Conservation (phyloP, 306 rosid genomes). For the Neltuma alba region DNA sequence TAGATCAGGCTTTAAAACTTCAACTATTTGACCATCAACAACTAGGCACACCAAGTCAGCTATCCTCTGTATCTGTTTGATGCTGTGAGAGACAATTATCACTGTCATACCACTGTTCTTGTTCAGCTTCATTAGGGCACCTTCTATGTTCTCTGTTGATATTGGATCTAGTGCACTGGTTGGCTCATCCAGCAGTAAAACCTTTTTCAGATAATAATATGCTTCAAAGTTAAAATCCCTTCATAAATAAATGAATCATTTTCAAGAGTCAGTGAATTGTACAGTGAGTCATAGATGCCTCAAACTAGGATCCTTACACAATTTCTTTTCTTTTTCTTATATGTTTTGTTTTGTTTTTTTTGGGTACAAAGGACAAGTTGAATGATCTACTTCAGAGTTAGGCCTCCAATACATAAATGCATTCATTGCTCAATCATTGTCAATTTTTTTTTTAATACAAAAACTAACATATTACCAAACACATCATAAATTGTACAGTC, state of each 20-base stretch:
- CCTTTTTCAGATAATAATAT: conserved; percentile 45
- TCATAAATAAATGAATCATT: background rate
- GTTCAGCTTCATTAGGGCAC: conserved; percentile 76
- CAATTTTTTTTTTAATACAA: too few relatives aligned
- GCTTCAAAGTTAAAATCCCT: background rate
- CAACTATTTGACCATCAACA: conserved; percentile 82
- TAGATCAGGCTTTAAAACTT: conserved; percentile 62
- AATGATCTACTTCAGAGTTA: too few relatives aligned
- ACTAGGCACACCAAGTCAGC: conserved; percentile 86
- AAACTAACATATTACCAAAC: too few relatives aligned
- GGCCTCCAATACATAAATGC: background rate
- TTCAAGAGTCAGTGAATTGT: background rate
- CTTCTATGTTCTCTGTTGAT: conserved; percentile 87
- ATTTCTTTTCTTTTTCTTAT: too few relatives aligned
- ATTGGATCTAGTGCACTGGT: conserved; percentile 96
- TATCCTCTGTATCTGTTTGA: conserved; percentile 87
- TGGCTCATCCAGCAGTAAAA: conserved; percentile 88
- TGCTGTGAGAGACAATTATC: conserved; percentile 85
- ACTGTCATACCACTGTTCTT: conserved; percentile 69
- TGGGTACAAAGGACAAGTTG: too few relatives aligned
- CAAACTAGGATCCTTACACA: background rate
- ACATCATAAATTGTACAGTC: too few relatives aligned
- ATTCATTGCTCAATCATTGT: background rate
- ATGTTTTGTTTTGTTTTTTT: too few relatives aligned
- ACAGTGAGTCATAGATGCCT: too few relatives aligned